Evolutionary conservation across 2,329 filamentous ascomycete species (phyloP), one percentile per base, ranked within the genome.

Genomic region (Dactylonectria macrodidyma): DNA sequence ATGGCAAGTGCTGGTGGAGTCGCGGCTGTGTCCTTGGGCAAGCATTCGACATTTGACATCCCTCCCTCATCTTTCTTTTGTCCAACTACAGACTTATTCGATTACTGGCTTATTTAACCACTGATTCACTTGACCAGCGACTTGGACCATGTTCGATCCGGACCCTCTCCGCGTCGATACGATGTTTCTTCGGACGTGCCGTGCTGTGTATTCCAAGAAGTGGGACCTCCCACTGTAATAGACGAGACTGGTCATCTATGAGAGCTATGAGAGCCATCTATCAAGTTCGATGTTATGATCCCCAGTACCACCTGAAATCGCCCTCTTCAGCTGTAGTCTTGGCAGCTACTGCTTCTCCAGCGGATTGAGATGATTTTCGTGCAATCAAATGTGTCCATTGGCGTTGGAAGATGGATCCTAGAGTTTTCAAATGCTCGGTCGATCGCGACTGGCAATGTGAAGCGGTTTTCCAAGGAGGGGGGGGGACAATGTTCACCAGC

Each of bases 171-270:
- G 46, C 5, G 58, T 61, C 30, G 57, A 62, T 19, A 66, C 52
- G 1, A 52, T 44, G 3, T 52, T 66, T n/a, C 52, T 66, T 26
- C 50, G 54, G 3, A 66, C 64, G 8, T 66, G 64, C 30, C 64
- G 64, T 8, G 64, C 58, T 10, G 58, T 57, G 14, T 62, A 66
- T 16, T 46, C 38, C 14, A 59, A 66, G 52, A 30, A 50, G 14
- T 66, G 64, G 64, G 64, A 66, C 30, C 51, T 66, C 12, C 64
- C 64, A 10, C 52, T 66, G 10, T 57, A 44, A 26, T 59, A 66
- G 47, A 58, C 64, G 2, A 12, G 22, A 6, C n/a, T 66, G 12
- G 52, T 62, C 52, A 57, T 66, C 22, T 58, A 26, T 16, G 51
- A 58, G 4, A 59, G n/a, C 24, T 51, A 50, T 8, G 24, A 52